Base-by-base conservation (phyloP, 495 filamentous ascomycete genomes). In the Hyaloscypha finlandica region DNA sequence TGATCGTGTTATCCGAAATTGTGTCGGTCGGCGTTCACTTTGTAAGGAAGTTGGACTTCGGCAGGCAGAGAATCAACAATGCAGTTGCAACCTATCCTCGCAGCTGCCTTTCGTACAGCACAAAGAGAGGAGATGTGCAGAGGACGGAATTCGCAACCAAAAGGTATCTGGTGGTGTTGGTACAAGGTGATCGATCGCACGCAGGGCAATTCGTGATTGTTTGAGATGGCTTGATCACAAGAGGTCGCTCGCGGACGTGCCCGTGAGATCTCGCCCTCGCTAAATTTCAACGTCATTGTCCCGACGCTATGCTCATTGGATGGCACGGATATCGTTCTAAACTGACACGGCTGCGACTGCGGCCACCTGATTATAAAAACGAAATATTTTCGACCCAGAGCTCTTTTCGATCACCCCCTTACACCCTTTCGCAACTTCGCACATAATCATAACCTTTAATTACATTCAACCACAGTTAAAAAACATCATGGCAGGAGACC, bases 401-500 rank as follows among this genome's bases (percentile, higher is more conserved):
- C 16, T 48, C 16, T 12, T 48, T 48, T 48, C 42, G 42, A 48
- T 16, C 42, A 48, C 42, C 8, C 3, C 42, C 35, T 37, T 37
- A 12, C 35, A 12, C 1, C 35, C 35, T 37, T 37, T 37, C 35
- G 1, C 35, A 12, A 37, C 3, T 3, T 37, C 35, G 12, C 35
- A 37, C 35, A 37, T 12, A 37, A 37, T 37, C 35, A 37, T 12
- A 37, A 37, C 35, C 3, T 12, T 37, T 37, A 6, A 37, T 12
- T 19, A 48, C 0, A 48, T 16, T 48, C 42, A 14, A 16, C 9
- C 16, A 48, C 42, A 48, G 14, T 48, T 0, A 12, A 16, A 19
- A 48, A 19, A 1, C 42, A 48, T 19, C 39, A 66, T 25, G 25
- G 67, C 42, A 42, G 63, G 59, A 20, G 91, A 96, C 73, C 81